phyloP scores from a whole-genome alignment of 2,329 filamentous ascomycete genomes.

The Aspergillus texensis region DNA sequence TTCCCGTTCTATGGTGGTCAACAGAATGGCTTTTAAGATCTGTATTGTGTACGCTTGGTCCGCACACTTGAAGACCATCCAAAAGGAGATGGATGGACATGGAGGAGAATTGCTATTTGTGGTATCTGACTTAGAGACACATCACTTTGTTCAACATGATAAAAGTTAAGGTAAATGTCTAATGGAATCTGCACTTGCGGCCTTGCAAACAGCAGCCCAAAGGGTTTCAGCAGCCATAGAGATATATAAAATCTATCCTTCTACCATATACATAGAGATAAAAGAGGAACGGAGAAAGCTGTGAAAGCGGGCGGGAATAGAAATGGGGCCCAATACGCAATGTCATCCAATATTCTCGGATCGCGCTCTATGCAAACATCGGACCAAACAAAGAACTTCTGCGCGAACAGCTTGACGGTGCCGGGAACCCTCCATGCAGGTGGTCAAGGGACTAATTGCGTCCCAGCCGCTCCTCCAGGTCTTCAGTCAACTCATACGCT shows the following conservation, averaged over 20 bases:
- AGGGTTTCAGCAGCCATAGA: not conserved
- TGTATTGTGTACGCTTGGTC: slow-evolving; percentile 17
- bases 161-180: slow-evolving; percentile 2
- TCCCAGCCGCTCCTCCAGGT: slow-evolving; percentile 77
- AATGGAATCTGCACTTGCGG: not conserved
- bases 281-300: not conserved
- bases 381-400: not conserved
- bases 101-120: slow-evolving; percentile 13
- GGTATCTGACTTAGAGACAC: slow-evolving; percentile 27
- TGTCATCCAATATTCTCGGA: not conserved
- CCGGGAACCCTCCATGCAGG: not conserved
- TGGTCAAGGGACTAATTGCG: slow-evolving; percentile 53
- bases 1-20: slow-evolving; percentile 16
- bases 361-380: not conserved
- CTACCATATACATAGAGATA: not conserved
- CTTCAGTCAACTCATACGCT: slow-evolving; percentile 74
- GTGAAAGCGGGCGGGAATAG: not conserved
- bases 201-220: not conserved
- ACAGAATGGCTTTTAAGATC: slow-evolving; percentile 19
- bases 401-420: not conserved
- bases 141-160: not conserved
- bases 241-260: slow-evolving; percentile 12
- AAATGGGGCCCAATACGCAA: not conserved
- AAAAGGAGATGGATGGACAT: not conserved
- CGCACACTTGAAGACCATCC: not conserved